Base-by-base conservation (phyloP, 2,329 filamentous ascomycete species). In the Metarhizium brunneum region DNA sequence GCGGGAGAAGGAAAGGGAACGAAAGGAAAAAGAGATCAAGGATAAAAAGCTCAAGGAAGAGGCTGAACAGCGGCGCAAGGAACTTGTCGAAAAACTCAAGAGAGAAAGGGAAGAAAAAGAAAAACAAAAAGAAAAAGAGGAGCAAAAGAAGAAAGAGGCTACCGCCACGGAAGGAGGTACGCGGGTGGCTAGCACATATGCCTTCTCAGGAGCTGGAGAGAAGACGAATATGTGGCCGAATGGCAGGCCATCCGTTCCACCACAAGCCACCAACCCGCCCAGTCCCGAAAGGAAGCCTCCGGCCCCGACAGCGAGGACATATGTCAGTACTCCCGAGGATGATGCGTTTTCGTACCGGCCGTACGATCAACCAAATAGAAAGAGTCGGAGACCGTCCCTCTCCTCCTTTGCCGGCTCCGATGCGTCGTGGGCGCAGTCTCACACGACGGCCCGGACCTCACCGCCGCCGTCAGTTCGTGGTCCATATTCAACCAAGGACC, bases 401-500 rank as follows among this genome's bases (percentile, higher is more conserved):
- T 85, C 87, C 32, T 87, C 87, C 0, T 76, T 86, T 29, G 85
- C 86, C 7, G 70, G 68, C 64, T 95, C 91, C 16, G 90, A 95
- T 65, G 88, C 87, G 14, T 95, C 90, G 0, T 96, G 92, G 71
- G 87, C 90, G 2, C 82, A 88, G 1, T 95, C 90, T 10, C 84
- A 90, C 57, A 91, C 89, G 16, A 96, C 92, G 1, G 81, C 89
- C 11, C 84, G 85, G 56, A 95, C 92, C 6, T 90, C 89, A 5
- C 89, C 92, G 8, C 90, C 92, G 16, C 86, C 88, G 1, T 91
- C 88, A 3, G 80, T 86, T 60, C 83, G 88, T 50, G 84, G 85
- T 2, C 82, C 89, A 2, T 97, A 96, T 71, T 81, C 84, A 40
- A 96, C 91, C 32, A 89, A 88, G 61, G 90, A 97, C 68, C 92